Evolutionary conservation across 257 asterid species (phyloP).

Genomic region (Capsicum chinense): DNA sequence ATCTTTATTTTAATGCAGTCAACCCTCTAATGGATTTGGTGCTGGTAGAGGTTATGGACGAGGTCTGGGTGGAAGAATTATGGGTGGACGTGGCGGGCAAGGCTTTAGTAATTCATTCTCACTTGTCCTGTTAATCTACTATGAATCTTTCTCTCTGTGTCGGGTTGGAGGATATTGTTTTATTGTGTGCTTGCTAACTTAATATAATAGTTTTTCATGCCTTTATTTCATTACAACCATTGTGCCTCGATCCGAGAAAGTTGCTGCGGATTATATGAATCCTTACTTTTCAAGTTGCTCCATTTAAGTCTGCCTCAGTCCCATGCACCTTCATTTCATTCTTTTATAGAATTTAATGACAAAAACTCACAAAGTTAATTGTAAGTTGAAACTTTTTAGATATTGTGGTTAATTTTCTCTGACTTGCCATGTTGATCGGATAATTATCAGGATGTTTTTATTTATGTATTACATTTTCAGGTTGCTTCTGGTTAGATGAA

Average conservation of each 20-base stretch:
- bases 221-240: too few relatives aligned
- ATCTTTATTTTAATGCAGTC: too few relatives aligned
- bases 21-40: too few relatives aligned
- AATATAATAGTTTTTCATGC: neutral
- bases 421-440: slow-evolving; percentile 3
- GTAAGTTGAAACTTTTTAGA: slow-evolving; percentile 5
- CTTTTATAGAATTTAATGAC: slow-evolving; percentile 9
- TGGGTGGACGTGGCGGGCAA: slow-evolving; percentile 90
- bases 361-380: neutral
- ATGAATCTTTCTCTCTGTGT: slow-evolving; percentile 4
- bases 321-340: slow-evolving; percentile 9
- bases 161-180: neutral
- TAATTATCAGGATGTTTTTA: neutral
- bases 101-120: slow-evolving; percentile 72
- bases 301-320: neutral
- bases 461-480: too few relatives aligned
- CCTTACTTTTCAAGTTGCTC: too few relatives aligned
- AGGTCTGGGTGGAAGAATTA: slow-evolving; percentile 52
- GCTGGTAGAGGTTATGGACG: too few relatives aligned
- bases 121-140: neutral
- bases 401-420: neutral
- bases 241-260: too few relatives aligned
- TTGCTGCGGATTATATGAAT: too few relatives aligned
- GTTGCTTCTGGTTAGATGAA: too few relatives aligned
- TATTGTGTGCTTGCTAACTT: neutral